Conservation (phyloP, 2,329 filamentous ascomycete genomes). For the Bretziella fagacearum region DNA sequence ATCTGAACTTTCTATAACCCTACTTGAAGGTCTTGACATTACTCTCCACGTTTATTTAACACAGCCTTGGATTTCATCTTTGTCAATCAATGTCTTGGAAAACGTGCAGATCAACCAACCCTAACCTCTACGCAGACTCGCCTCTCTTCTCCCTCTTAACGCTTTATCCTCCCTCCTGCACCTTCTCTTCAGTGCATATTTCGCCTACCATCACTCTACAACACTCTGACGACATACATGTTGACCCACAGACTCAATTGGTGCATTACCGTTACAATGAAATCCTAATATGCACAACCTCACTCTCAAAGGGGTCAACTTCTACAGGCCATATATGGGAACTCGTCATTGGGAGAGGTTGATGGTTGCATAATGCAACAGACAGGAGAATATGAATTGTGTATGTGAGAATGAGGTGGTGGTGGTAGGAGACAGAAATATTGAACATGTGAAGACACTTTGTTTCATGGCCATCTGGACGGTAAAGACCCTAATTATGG, state of each 20-base stretch:
- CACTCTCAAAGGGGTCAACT: not conserved
- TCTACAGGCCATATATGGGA: not conserved
- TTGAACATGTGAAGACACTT: too few species aligned
- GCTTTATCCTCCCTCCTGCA: not conserved
- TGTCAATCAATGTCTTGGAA: not conserved
- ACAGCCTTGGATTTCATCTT: not conserved
- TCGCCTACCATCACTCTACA: too few species aligned
- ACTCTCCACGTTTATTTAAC: not conserved
- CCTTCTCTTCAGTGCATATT: not conserved
- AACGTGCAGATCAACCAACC: too few species aligned
- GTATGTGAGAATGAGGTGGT: not conserved
- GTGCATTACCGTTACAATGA: not conserved
- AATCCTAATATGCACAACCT: not conserved
- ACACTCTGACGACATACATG: not conserved
- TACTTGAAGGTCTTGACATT: not conserved
- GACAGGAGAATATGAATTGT: not conserved
- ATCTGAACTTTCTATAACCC: not conserved
- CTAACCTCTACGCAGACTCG: too few species aligned
- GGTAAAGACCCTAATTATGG: too few species aligned
- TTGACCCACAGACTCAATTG: not conserved
- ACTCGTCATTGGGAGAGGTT: not conserved
- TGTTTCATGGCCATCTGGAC: too few species aligned
- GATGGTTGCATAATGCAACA: not conserved
- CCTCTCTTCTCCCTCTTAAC: not conserved
- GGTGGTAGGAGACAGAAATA: not conserved